phyloP scores from a whole-genome alignment of 768 basidiomycete genomes.

The Tricholoma bakamatsutake region DNA sequence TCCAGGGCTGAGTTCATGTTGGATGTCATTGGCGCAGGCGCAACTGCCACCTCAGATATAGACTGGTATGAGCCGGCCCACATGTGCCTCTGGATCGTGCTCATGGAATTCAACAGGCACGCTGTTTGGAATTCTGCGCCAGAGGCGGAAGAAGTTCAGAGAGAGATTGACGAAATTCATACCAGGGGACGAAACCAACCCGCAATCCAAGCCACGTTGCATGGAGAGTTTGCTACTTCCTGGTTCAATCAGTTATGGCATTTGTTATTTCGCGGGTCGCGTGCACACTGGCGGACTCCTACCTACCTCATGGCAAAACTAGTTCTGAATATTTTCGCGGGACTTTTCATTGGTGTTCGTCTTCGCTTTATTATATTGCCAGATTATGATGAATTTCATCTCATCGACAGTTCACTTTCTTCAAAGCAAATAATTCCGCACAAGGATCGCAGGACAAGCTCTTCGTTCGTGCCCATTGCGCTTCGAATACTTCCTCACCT shows the following conservation, averaged over 20 bases:
- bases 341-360: slow-evolving; percentile 43
- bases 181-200: slow-evolving; percentile 38
- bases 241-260: slow-evolving; percentile 44
- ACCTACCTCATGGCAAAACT: slow-evolving; percentile 58
- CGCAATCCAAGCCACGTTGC: slow-evolving; percentile 29
- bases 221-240: slow-evolving; percentile 45
- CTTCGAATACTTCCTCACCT: neutral
- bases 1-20: slow-evolving; percentile 57
- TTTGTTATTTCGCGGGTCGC: slow-evolving; percentile 38
- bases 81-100: slow-evolving; percentile 30
- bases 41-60: slow-evolving; percentile 41
- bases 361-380: neutral
- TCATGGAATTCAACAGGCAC: slow-evolving; percentile 10
- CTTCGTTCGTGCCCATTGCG: slow-evolving; percentile 41
- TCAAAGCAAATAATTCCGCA: slow-evolving; percentile 44
- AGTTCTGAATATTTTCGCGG: slow-evolving; percentile 44
- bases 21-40: slow-evolving; percentile 70
- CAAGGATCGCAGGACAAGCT: slow-evolving; percentile 62
- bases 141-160: slow-evolving; percentile 26
- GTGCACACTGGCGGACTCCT: slow-evolving; percentile 50
- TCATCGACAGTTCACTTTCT: slow-evolving; percentile 49
- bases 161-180: slow-evolving; percentile 42
- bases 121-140: slow-evolving; percentile 40
- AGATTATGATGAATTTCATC: neutral
- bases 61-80: slow-evolving; percentile 48